Evolutionary conservation across 1,284 basidiomycete species (phyloP).

Genomic region (Cryptococcus floricola): DNA sequence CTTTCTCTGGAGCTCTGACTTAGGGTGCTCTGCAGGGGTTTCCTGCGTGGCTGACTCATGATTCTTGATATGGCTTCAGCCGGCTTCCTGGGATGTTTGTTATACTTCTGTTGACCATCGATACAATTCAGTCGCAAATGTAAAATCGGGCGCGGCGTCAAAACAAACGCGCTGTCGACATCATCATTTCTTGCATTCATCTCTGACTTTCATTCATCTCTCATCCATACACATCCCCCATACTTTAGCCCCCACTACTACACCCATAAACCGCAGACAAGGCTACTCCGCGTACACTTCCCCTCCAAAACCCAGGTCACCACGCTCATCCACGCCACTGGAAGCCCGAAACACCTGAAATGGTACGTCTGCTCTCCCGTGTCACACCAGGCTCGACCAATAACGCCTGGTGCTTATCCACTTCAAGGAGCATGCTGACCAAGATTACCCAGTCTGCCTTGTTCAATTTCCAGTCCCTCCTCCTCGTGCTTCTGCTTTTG

Average conservation of each 20-base stretch:
- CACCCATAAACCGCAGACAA: neutral
- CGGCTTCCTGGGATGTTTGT: neutral
- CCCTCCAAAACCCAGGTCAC: neutral
- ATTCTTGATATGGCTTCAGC: neutral
- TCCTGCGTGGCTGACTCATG: neutral
- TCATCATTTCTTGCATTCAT: neutral
- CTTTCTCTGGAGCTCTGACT: neutral
- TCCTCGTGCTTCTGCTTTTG: constrained; percentile 85
- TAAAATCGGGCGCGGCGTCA: neutral
- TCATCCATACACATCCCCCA: neutral
- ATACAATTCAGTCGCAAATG: neutral
- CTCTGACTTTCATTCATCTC: neutral
- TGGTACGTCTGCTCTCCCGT: neutral
- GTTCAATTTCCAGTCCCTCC: constrained; percentile 94
- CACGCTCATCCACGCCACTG: too few relatives aligned
- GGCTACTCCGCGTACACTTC: neutral
- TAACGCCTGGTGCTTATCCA: neutral
- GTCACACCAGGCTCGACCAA: neutral
- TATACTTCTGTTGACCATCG: neutral
- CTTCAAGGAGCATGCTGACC: neutral
- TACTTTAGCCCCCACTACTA: neutral
- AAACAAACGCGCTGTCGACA: neutral
- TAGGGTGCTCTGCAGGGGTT: neutral
- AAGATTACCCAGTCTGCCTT: constrained; percentile 70
- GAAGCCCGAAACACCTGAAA: neutral